A percentile compares a stretch with the other conserved stretches of the same genome.
These are phyloP conservation scores for Leccinum sublutescens DNA, from an alignment of 768 basidiomycete species.

Conservation along the genomic window DNA sequence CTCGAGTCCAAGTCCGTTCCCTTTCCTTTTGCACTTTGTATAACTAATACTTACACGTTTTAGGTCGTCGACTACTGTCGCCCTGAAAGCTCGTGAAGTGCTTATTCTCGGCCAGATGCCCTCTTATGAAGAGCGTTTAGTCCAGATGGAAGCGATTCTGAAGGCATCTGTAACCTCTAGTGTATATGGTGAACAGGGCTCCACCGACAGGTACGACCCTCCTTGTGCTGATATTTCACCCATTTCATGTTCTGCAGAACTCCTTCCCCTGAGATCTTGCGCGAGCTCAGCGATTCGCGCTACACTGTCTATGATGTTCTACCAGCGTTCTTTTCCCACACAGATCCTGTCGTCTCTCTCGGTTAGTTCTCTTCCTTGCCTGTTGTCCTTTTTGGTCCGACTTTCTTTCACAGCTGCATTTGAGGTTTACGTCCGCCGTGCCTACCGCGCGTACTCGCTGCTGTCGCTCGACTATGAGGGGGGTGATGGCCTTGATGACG, in stretches of 20 bases:
- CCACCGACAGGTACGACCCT: slow-evolving; percentile 51
- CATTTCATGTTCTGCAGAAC: slow-evolving; percentile 43
- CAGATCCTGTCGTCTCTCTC: slow-evolving; percentile 79
- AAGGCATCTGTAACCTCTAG: slow-evolving; percentile 84
- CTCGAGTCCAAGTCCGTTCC: slow-evolving; percentile 80
- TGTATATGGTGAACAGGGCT: slow-evolving; percentile 84
- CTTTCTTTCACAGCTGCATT: slow-evolving; percentile 66
- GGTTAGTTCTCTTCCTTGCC: slow-evolving; percentile 45
- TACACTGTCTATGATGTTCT: slow-evolving; percentile 98
- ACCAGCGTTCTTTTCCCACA: slow-evolving; percentile 90
- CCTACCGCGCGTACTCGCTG: slow-evolving; percentile 90
- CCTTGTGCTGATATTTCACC: background rate
- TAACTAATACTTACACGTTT: slow-evolving; percentile 5
- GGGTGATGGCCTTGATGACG: slow-evolving; percentile 81
- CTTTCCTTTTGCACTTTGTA: background rate
- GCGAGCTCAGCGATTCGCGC: slow-evolving; percentile 92
- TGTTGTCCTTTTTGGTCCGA: background rate
- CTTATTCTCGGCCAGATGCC: slow-evolving; percentile 96
- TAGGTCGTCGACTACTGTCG: slow-evolving; percentile 87
- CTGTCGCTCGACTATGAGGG: slow-evolving; percentile 94
- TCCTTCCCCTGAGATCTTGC: slow-evolving; percentile 83
- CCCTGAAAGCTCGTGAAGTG: slow-evolving; percentile 95
- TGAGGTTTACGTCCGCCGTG: slow-evolving; percentile 94
- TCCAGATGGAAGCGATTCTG: slow-evolving; percentile 93
- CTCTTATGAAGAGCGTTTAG: slow-evolving; percentile 89